A percentile compares a stretch with the other conserved stretches of the same genome.
These are phyloP conservation scores for Infundibulicybe gibba DNA, from an alignment of 768 basidiomycete species.

Conservation along the genomic window DNA sequence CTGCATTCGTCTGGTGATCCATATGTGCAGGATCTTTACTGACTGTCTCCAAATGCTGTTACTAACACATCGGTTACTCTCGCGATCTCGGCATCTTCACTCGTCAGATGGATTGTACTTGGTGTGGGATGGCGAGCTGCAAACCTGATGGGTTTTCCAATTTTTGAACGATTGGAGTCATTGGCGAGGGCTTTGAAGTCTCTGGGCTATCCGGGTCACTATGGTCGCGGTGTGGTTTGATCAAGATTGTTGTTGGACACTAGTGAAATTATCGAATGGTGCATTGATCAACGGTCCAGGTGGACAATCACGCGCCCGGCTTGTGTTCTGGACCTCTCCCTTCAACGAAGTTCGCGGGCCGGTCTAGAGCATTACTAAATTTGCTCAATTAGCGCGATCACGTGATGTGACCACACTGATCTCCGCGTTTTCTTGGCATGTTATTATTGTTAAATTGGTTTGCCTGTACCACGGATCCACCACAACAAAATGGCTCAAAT, in stretches of 20 bases:
- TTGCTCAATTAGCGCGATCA: slow-evolving; percentile 8
- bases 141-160: neutral
- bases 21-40: neutral
- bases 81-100: neutral
- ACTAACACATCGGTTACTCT: neutral
- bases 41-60: neutral
- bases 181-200: neutral
- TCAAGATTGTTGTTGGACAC: too few relatives aligned
- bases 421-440: neutral
- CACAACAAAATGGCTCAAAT: slow-evolving; percentile 44
- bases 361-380: too few relatives aligned
- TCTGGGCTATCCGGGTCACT: too few relatives aligned
- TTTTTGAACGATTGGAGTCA: neutral
- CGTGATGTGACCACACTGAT: slow-evolving; percentile 12
- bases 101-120: neutral
- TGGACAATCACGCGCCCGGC: too few relatives aligned
- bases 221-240: too few relatives aligned
- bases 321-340: too few relatives aligned
- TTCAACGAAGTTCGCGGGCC: too few relatives aligned
- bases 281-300: too few relatives aligned
- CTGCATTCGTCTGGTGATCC: neutral
- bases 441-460: too few relatives aligned
- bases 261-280: too few relatives aligned
- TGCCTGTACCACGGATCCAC: too few relatives aligned
- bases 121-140: neutral